Base-by-base conservation (phyloP, 257 asterid genomes). In the Misopates orontium region DNA sequence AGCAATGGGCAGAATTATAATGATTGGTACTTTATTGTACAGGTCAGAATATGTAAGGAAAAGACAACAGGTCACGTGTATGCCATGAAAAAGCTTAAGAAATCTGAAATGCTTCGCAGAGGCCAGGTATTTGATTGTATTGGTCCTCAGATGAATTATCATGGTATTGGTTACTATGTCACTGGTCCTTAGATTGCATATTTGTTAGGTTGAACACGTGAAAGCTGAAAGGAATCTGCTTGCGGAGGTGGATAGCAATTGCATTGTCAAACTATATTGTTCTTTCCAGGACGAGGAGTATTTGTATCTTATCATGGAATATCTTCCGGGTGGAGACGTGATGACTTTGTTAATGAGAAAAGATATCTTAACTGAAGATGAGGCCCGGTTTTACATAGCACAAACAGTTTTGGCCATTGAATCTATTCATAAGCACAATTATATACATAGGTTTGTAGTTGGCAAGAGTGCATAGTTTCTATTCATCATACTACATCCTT, bases 31-130 rank as follows among this genome's bases (percentile, higher is more conserved):
- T 68, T 72, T 62, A 56, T 31, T 62, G 57, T 75, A 50, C 83
- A 93, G 99, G 99, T 93, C 44, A 83, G 97, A 82, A 78, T 93
- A 64, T 93, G 99, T 77, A 93, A 94, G 68, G 99, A 93, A 82
- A 93, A 78, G 82, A 84, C 88, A 60, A 84, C 97, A 9, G 95
- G 92, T 50, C 84, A 85, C n/a, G 98, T 85, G 31, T 93, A 87
- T 75, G 98, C 98, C 44, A 93, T 93, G 98, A 93, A 93, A 79
- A 93, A 93, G 82, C 97, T 93, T 25, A 93, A 86, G 86, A 93
- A 93, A 88, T 80, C 96, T 42, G 99, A 93, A 80, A 93, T 93
- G 97, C 97, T 93, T 69, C 96, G 99, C 48, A 85, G 99, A 85
- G 99, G 99, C 74, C 99, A 93, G 97, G 96, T 94, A 78, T 63